Percentiles rank a stretch among this genome's conserved stretches.
Conservation (phyloP, 805 yeast species). For the Sugiyamaella marilandica region DNA sequence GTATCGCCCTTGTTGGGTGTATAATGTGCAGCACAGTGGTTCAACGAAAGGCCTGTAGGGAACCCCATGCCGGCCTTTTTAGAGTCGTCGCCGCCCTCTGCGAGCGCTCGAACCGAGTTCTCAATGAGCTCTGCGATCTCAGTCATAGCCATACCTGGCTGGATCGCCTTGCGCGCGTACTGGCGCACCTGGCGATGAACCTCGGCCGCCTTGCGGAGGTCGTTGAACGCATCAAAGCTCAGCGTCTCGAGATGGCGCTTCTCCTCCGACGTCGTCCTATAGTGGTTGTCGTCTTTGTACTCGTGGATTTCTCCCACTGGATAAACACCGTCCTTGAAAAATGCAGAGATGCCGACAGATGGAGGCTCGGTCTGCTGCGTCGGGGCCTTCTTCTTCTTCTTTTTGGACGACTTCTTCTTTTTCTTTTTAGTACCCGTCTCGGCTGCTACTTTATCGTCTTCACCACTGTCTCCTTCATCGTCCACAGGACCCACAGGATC, state of each 20-base stretch:
- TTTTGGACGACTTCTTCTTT: constrained; percentile 47
- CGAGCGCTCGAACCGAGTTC: constrained; percentile 69
- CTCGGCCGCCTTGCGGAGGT: constrained; percentile 93
- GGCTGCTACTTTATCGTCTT: constrained; percentile 24
- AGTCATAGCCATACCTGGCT: constrained; percentile 89
- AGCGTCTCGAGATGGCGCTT: constrained; percentile 68
- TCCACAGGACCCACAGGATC: constrained; percentile 10
- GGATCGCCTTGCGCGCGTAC: constrained; percentile 64
- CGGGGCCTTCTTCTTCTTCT: constrained; percentile 44
- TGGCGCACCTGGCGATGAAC: constrained; percentile 88
- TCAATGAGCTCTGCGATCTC: constrained; percentile 90
- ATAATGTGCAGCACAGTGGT: constrained; percentile 95
- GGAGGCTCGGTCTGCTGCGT: constrained; percentile 44
- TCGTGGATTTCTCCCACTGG: constrained; percentile 90
- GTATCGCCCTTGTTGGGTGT: constrained; percentile 96
- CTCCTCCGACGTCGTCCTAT: constrained; percentile 83
- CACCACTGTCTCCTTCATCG: constrained; percentile 33
- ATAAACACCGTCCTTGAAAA: constrained; percentile 65
- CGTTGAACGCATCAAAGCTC: constrained; percentile 64
- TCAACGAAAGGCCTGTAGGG: constrained; percentile 95
- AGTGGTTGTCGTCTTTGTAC: constrained; percentile 61
- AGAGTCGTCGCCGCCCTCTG: constrained; percentile 57
- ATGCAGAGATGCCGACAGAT: constrained; percentile 56
- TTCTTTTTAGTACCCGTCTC: constrained; percentile 34
- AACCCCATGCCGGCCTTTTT: constrained; percentile 83